Evolutionary conservation across 2,329 filamentous ascomycete genomes (phyloP).

Genomic region (Madurella mycetomatis): DNA sequence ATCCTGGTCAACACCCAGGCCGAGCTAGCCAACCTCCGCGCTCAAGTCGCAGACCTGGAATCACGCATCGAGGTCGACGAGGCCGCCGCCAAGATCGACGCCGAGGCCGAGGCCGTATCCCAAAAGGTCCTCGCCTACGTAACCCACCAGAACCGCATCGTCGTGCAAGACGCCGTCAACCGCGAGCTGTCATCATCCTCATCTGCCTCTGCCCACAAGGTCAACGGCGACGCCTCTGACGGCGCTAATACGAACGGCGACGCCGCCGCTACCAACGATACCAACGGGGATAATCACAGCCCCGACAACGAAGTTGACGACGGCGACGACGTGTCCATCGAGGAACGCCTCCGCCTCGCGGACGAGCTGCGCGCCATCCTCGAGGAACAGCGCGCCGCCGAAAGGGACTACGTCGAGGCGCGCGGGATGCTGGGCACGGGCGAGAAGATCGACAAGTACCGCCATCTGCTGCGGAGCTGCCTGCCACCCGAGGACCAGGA

Average conservation of each 20-base stretch:
- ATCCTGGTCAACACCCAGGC: slow-evolving; percentile 63
- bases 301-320: neutral
- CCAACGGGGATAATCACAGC: neutral
- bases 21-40: slow-evolving; percentile 58
- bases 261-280: neutral
- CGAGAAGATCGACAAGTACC: slow-evolving; percentile 70
- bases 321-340: slow-evolving; percentile 40
- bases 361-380: slow-evolving; percentile 54
- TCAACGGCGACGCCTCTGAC: slow-evolving; percentile 41
- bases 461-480: slow-evolving; percentile 63
- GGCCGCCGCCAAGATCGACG: slow-evolving; percentile 44
- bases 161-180: slow-evolving; percentile 50
- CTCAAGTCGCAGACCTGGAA: slow-evolving; percentile 57
- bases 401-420: slow-evolving; percentile 64
- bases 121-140: slow-evolving; percentile 33
- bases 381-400: slow-evolving; percentile 56
- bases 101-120: slow-evolving; percentile 46
- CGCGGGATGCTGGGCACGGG: slow-evolving; percentile 65
- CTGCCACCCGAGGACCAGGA: slow-evolving; percentile 63
- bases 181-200: slow-evolving; percentile 37
- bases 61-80: slow-evolving; percentile 53
- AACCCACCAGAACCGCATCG: slow-evolving; percentile 48
- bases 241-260: slow-evolving; percentile 20
- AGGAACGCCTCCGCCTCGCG: slow-evolving; percentile 55
- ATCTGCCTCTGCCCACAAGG: slow-evolving; percentile 22